Percentiles rank a stretch among this genome's conserved stretches.
phyloP scores from a whole-genome alignment of 169 alveolate species.

The Plasmodium fragile region DNA sequence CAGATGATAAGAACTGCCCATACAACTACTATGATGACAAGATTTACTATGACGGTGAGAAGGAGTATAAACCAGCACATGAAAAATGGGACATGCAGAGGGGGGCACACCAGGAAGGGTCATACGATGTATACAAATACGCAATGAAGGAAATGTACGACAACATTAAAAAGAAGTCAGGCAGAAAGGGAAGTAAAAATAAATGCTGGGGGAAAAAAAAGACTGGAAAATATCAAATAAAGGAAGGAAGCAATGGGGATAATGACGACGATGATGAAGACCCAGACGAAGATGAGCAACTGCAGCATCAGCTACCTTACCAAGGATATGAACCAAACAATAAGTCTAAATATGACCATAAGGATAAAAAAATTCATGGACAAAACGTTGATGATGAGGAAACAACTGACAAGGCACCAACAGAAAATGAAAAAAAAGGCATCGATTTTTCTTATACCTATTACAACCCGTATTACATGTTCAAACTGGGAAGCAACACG shows the following conservation, averaged over 20 bases:
- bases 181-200: not conserved
- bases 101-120: not conserved
- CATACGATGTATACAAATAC: not conserved
- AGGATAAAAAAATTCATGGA: not conserved
- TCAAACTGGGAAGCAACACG: not conserved
- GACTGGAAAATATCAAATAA: not conserved
- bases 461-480: constrained; percentile 48
- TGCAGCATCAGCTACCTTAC: not conserved
- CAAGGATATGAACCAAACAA: not conserved
- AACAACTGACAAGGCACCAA: not conserved
- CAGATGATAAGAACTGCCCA: not conserved
- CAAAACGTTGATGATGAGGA: not conserved
- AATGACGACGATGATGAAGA: not conserved
- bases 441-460: constrained; percentile 21
- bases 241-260: not conserved
- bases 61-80: not conserved
- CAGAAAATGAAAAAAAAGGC: not conserved
- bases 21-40: not conserved
- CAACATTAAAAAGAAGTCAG: not conserved
- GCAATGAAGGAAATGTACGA: not conserved
- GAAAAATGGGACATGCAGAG: not conserved
- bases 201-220: not conserved
- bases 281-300: not conserved
- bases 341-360: not conserved
- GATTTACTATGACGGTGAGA: not conserved